Evolutionary conservation across 441 rosid genomes (phyloP).

Genomic region (Breynia disticha): DNA sequence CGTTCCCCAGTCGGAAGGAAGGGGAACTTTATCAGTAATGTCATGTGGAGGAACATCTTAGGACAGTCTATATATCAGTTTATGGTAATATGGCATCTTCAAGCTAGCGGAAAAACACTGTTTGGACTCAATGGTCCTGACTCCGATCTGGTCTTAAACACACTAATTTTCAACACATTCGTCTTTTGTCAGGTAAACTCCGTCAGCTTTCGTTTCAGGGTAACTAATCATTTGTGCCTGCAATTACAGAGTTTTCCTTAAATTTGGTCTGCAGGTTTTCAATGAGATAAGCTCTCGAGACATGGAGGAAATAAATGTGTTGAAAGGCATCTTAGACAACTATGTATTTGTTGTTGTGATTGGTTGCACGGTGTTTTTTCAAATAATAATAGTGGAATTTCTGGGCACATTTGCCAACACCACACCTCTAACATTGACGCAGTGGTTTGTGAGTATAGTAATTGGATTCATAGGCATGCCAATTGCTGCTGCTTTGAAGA

Average conservation of each 20-base stretch:
- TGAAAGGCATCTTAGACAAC: slow-evolving; percentile 35
- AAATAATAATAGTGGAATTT: slow-evolving; percentile 38
- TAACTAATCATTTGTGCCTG: too few species aligned
- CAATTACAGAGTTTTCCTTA: neutral
- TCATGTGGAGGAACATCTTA: slow-evolving; percentile 46
- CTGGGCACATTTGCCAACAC: slow-evolving; percentile 39
- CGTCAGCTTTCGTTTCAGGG: too few species aligned
- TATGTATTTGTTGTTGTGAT: slow-evolving; percentile 28
- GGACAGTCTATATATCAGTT: slow-evolving; percentile 41
- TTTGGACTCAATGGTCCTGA: slow-evolving; percentile 31
- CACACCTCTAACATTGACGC: slow-evolving; percentile 26
- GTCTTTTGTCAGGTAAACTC: slow-evolving; percentile 58
- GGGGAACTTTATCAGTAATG: slow-evolving; percentile 29
- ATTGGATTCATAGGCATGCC: slow-evolving; percentile 40
- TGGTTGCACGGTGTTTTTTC: slow-evolving; percentile 25
- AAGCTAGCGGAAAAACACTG: slow-evolving; percentile 29
- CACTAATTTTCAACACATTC: slow-evolving; percentile 43
- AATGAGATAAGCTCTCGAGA: slow-evolving; percentile 48
- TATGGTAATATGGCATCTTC: slow-evolving; percentile 28
- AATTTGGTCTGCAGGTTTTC: slow-evolving; percentile 26
- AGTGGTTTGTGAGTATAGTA: slow-evolving; percentile 31
- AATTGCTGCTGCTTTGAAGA: slow-evolving; percentile 32
- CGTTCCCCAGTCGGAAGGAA: slow-evolving; percentile 38
- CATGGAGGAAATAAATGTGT: slow-evolving; percentile 40
- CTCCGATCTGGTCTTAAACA: slow-evolving; percentile 28